Evolutionary conservation across 176 grass and related monocot species (phyloP).

Genomic region (Carex pumila): DNA sequence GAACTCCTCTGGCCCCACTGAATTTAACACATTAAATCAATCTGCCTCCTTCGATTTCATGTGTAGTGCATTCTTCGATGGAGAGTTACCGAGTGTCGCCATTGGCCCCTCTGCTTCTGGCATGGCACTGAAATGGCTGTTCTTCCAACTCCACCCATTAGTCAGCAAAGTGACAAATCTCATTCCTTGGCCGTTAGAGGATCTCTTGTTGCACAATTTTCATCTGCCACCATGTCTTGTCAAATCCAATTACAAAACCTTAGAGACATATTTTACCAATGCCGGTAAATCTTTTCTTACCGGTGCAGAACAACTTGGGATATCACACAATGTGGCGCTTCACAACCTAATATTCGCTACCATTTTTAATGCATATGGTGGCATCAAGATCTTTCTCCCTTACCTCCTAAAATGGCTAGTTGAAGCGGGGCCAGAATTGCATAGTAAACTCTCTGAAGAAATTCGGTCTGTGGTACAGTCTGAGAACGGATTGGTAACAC

Average conservation of each 20-base stretch:
- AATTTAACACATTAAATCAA: conserved; percentile 46
- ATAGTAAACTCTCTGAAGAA: conserved; percentile 40
- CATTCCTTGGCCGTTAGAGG: conserved; percentile 44
- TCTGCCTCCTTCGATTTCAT: conserved; percentile 46
- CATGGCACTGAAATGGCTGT: conserved; percentile 48
- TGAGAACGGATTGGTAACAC: conserved; percentile 14
- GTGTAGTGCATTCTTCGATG: conserved; percentile 36
- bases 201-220: conserved; percentile 62
- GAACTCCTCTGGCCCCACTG: neutral
- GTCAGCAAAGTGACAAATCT: conserved; percentile 18
- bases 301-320: conserved; percentile 30
- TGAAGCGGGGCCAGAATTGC: conserved; percentile 36
- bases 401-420: conserved; percentile 59
- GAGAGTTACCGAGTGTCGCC: conserved; percentile 23
- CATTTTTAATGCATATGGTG: conserved; percentile 77
- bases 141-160: conserved; percentile 56
- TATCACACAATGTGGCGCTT: conserved; percentile 52
- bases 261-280: conserved; percentile 40
- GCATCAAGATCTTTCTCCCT: conserved; percentile 63
- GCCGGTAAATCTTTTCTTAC: conserved; percentile 29
- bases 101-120: conserved; percentile 21
- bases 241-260: conserved; percentile 40
- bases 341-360: conserved; percentile 66
- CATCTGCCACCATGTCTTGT: conserved; percentile 39
- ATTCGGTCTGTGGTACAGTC: conserved; percentile 23